Conservation (phyloP, 495 filamentous ascomycete species). For the Neurospora sp. region DNA sequence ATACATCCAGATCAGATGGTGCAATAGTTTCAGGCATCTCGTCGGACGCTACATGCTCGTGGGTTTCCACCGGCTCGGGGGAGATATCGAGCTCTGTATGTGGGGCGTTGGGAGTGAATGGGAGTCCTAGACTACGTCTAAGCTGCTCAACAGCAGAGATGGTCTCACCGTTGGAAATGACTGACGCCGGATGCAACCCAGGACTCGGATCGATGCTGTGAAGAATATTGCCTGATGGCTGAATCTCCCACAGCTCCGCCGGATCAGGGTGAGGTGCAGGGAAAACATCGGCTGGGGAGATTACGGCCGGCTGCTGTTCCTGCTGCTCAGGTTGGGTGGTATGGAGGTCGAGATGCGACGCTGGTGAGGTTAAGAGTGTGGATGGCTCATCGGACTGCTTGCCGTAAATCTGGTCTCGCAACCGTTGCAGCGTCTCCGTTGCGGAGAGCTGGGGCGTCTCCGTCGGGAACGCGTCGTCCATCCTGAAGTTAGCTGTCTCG, state of each 20-base stretch:
- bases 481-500: neutral
- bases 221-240: neutral
- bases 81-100: neutral
- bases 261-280: neutral
- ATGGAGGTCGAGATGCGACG: neutral
- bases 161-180: neutral
- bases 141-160: slow-evolving; percentile 6
- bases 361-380: neutral
- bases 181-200: neutral
- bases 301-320: neutral
- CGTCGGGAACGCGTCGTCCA: neutral
- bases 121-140: slow-evolving; percentile 1
- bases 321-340: neutral
- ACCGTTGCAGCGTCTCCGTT: neutral
- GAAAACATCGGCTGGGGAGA: neutral
- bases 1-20: slow-evolving; percentile 26
- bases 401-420: neutral
- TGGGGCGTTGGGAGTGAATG: neutral
- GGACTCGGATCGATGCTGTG: slow-evolving; percentile 2
- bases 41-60: neutral
- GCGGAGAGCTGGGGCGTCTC: neutral
- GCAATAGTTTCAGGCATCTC: slow-evolving; percentile 24
- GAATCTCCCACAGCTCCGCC: neutral
- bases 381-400: neutral
- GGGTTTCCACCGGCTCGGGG: neutral